A percentile compares a stretch with the other conserved stretches of the same genome.
These are phyloP conservation scores for Escovopsis sp. DNA, from an alignment of 2,329 filamentous ascomycete genomes.

Conservation along the genomic window DNA sequence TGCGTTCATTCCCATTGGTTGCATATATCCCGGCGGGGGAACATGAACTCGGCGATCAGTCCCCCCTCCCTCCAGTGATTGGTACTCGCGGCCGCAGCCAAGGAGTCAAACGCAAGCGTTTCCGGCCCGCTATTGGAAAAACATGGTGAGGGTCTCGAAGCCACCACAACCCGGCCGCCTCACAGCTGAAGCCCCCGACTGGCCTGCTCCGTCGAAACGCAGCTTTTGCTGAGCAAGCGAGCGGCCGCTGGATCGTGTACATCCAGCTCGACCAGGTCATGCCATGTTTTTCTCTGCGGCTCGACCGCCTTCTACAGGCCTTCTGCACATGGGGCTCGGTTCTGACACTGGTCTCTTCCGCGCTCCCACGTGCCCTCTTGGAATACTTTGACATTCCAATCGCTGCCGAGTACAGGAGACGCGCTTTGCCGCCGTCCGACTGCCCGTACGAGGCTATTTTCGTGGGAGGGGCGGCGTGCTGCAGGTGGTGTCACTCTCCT, in stretches of 20 bases:
- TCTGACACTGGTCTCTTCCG: constrained; percentile 1
- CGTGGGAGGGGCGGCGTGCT: constrained; percentile 18
- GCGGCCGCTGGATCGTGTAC: constrained; percentile 3
- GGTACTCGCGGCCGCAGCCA: not conserved
- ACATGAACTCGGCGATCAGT: no score
- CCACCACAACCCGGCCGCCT: constrained; percentile 3
- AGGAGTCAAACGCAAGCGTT: not conserved
- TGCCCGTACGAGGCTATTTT: constrained; percentile 22
- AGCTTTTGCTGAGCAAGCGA: constrained; percentile 1
- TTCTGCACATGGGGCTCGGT: constrained; percentile 1
- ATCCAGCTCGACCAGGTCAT: constrained; percentile 2
- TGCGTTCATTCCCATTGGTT: not conserved
- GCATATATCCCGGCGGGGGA: not conserved
- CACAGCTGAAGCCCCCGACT: constrained; percentile 1
- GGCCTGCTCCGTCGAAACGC: not conserved
- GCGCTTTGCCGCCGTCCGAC: constrained; percentile 1
- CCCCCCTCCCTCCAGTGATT: not conserved
- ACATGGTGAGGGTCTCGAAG: not conserved
- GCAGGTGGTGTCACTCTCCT: constrained; percentile 15
- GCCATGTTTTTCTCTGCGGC: not conserved
- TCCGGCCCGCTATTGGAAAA: constrained; percentile 2
- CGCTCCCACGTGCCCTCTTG: constrained; percentile 1
- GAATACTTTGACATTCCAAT: not conserved
- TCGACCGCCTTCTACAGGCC: not conserved
- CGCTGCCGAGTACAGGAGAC: not conserved